Evolutionary conservation across 2,329 filamentous ascomycete genomes (phyloP).

Genomic region (Thielaviopsis cerberus): DNA sequence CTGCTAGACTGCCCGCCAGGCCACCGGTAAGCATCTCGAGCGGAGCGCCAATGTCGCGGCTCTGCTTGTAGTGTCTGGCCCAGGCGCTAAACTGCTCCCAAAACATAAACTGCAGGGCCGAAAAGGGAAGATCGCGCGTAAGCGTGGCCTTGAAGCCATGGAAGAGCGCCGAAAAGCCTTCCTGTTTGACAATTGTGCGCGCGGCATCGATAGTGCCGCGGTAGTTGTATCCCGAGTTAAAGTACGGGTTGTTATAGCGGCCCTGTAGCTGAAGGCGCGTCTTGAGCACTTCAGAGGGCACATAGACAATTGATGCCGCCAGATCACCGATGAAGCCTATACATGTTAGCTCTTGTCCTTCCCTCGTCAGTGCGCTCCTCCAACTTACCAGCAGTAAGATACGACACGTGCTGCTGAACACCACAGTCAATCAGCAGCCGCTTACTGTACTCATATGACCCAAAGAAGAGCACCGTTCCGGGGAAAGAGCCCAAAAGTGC

Average conservation of each 20-base stretch:
- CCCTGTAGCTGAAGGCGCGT: conserved; percentile 92
- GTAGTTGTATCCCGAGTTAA: conserved; percentile 92
- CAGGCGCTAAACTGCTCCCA: conserved; percentile 83
- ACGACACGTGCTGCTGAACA: conserved; percentile 64
- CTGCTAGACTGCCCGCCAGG: conserved; percentile 76
- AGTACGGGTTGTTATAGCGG: conserved; percentile 84
- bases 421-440: conserved; percentile 70
- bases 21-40: conserved; percentile 81
- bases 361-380: too few species aligned
- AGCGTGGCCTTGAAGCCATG: conserved; percentile 95
- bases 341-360: conserved; percentile 1
- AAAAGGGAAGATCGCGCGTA: conserved; percentile 86
- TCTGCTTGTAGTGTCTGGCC: conserved; percentile 61
- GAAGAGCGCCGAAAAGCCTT: conserved; percentile 75
- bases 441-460: conserved; percentile 91
- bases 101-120: conserved; percentile 90
- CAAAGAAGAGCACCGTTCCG: conserved; percentile 88
- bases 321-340: conserved; percentile 81
- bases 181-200: conserved; percentile 62
- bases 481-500: conserved; percentile 84
- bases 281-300: conserved; percentile 93
- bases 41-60: conserved; percentile 65
- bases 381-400: conserved; percentile 59
- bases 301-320: conserved; percentile 80
- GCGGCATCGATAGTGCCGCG: conserved; percentile 67